Conservation (phyloP, 176 grass and related monocot genomes). For the Oryza punctata region DNA sequence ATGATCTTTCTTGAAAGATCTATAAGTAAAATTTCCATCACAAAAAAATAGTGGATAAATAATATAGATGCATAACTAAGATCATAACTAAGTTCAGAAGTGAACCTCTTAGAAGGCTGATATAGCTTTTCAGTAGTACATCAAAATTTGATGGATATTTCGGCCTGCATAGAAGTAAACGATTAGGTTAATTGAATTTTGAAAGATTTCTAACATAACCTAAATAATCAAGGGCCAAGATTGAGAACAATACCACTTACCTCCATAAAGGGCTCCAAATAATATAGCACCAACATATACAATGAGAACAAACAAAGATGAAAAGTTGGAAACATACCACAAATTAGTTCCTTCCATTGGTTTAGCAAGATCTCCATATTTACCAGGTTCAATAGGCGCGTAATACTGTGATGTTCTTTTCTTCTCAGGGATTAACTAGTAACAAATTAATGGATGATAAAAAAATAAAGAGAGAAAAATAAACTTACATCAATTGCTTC, state of each 20-base stretch:
- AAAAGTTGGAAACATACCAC: constrained; percentile 60
- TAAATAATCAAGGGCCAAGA: too few species aligned
- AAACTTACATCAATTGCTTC: constrained; percentile 96
- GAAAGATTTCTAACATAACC: neutral
- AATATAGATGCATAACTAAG: neutral
- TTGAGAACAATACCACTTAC: too few species aligned
- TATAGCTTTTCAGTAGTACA: constrained; percentile 66
- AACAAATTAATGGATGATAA: constrained; percentile 1
- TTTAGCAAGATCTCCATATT: constrained; percentile 73
- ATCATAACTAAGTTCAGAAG: constrained; percentile 9
- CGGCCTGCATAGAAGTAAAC: constrained; percentile 55
- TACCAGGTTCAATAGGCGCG: constrained; percentile 59
- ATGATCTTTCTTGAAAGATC: constrained; percentile 95
- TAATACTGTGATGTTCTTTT: constrained; percentile 62
- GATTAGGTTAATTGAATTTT: neutral
- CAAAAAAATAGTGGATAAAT: neutral
- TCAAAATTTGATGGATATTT: constrained; percentile 80
- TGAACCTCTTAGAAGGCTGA: constrained; percentile 62
- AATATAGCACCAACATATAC: neutral
- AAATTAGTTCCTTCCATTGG: constrained; percentile 83
- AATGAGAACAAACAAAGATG: neutral
- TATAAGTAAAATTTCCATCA: constrained; percentile 26
- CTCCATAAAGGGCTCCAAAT: neutral
- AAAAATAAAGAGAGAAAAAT: constrained; percentile 7
- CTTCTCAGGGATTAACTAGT: constrained; percentile 7